Conservation (phyloP, 2,329 filamentous ascomycete genomes). For the Whalleya microplaca region DNA sequence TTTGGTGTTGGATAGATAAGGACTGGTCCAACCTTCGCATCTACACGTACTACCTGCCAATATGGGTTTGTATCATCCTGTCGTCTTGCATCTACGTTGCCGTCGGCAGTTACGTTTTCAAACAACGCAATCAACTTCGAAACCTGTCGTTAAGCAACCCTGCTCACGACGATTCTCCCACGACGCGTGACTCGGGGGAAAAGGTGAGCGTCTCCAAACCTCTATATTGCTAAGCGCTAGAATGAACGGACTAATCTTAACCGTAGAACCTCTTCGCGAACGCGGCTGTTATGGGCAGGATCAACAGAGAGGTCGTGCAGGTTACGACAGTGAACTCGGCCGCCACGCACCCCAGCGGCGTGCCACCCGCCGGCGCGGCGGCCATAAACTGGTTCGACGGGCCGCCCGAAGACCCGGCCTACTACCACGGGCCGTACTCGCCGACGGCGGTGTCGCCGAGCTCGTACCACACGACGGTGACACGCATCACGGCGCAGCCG, state of each 20-base stretch:
- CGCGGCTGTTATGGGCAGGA: conserved; percentile 39
- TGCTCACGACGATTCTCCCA: conserved; percentile 26
- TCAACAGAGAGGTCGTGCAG: conserved; percentile 36
- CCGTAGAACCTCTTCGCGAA: conserved; percentile 35
- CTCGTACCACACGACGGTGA: conserved; percentile 33
- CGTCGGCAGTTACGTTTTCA: conserved; percentile 64
- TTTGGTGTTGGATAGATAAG: conserved; percentile 65
- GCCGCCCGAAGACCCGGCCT: conserved; percentile 24
- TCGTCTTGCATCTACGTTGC: conserved; percentile 59
- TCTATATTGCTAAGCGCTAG: not conserved
- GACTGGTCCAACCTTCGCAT: conserved; percentile 61
- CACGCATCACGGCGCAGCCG: conserved; percentile 37
- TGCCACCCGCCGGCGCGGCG: conserved; percentile 11
- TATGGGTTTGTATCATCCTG: conserved; percentile 62
- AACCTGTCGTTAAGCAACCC: conserved; percentile 56
- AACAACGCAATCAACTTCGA: conserved; percentile 52
- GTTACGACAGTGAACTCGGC: conserved; percentile 37
- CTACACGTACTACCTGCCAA: conserved; percentile 64
- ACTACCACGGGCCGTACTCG: conserved; percentile 1
- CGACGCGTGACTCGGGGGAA: conserved; percentile 36
- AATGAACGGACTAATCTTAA: conserved; percentile 1
- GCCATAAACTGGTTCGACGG: conserved; percentile 37
- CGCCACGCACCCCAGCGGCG: conserved; percentile 14
- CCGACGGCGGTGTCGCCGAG: conserved; percentile 13
- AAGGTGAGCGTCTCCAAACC: conserved; percentile 29